Evolutionary conservation across 805 yeast genomes (phyloP).

Genomic region (Yamadazyma laniorum): DNA sequence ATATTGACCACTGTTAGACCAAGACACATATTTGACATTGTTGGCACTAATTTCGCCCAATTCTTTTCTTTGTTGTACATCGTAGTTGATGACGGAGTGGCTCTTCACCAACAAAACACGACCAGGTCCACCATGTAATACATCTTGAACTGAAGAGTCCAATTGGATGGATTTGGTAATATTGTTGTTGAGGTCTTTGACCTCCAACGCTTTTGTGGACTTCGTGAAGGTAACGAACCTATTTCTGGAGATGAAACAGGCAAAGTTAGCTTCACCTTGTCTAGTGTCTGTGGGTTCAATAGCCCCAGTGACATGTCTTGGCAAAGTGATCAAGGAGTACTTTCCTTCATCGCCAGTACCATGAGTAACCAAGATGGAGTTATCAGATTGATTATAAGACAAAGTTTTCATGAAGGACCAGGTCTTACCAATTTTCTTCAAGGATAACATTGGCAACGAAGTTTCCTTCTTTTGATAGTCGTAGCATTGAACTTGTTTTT

Average conservation of each 20-base stretch:
- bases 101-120: constrained; percentile 71
- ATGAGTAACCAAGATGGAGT: constrained; percentile 77
- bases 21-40: constrained; percentile 82
- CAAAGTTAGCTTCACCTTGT: constrained; percentile 80
- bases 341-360: constrained; percentile 65
- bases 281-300: constrained; percentile 81
- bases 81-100: constrained; percentile 74
- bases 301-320: constrained; percentile 90
- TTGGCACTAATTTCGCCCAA: constrained; percentile 65
- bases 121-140: constrained; percentile 80
- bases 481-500: constrained; percentile 80
- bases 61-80: constrained; percentile 87
- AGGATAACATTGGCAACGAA: constrained; percentile 75
- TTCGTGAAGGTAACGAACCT: constrained; percentile 82
- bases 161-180: constrained; percentile 78
- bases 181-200: constrained; percentile 78
- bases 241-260: constrained; percentile 91
- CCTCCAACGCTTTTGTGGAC: constrained; percentile 63
- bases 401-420: constrained; percentile 85
- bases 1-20: constrained; percentile 87
- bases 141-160: constrained; percentile 66
- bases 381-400: constrained; percentile 90
- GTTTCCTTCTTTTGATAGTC: constrained; percentile 64
- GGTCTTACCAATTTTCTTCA: constrained; percentile 79
- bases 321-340: constrained; percentile 74